Base-by-base conservation (phyloP, 1,284 basidiomycete species). In the Anthracocystis setariae region DNA sequence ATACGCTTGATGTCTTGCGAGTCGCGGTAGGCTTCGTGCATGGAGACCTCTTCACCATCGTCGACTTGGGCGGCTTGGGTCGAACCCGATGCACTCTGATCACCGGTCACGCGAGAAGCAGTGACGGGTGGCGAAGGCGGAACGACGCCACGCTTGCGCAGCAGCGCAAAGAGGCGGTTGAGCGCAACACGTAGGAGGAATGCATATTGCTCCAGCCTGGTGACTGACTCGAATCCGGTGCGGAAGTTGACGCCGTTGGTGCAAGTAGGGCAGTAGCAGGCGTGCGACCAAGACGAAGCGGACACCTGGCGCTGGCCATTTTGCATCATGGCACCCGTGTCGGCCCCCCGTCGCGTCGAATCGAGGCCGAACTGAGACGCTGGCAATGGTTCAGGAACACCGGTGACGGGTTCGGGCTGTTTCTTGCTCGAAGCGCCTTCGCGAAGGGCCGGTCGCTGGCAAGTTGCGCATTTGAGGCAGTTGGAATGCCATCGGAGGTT, bases 101-200 rank as follows among this genome's bases (percentile, higher is more conserved):
- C 59, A 2, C 68, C 68, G 3, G 55, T 12, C 35, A 45, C 33
- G 13, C 64, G 53, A 21, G 56, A 45, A 20, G 63, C 58, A 5
- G 55, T n/a, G 43, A 54, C 72, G 24, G 74, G 56, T 64, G 90
- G 89, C 15, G 89, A 89, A 45, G 90, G 85, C 37, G 92, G 90
- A 24, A 97, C 91, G 20, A 94, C 91, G 27, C 94, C 94, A 73
- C 93, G 90, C 84, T 93, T 92, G 85, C 93, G 91, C 80, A 98
- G 86, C 59, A 98, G 87, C 42, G 93, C 88, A 84, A 94, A 97
- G 54, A 99, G 86, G 77, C 95, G 88, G 72, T 94, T 88, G 55
- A 99, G 87, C 5, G 95, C 96, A 18, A 98, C 96, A 77, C 98
- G 94, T 53, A 99, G 86, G 64, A 99, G 85, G 86, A 96, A 99